These are phyloP conservation scores for Cryphonectria radicalis DNA, from an alignment of 2,329 filamentous ascomycete genomes.

Conservation along the genomic window DNA sequence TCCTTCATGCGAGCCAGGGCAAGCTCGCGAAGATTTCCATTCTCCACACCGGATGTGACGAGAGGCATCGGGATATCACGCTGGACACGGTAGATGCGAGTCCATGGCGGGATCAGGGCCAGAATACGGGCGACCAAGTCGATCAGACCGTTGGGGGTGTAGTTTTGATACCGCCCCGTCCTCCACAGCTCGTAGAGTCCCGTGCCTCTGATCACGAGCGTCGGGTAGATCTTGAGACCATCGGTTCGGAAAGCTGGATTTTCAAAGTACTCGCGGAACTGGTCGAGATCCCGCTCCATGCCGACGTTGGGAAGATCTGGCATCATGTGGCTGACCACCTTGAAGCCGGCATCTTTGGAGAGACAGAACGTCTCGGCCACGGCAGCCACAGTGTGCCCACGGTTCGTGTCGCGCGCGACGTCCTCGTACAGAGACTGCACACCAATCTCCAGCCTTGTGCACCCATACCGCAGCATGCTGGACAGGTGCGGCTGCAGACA, in stretches of 20 bases:
- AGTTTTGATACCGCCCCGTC: slow-evolving; percentile 96
- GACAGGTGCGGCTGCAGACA: slow-evolving; percentile 94
- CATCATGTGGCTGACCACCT: slow-evolving; percentile 99
- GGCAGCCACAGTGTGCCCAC: slow-evolving; percentile 92
- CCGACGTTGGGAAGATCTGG: slow-evolving; percentile 96
- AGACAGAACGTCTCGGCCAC: slow-evolving; percentile 96
- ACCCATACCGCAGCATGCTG: slow-evolving; percentile 97
- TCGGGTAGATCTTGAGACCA: slow-evolving; percentile 97
- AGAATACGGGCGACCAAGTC: slow-evolving; percentile 96
- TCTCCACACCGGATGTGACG: slow-evolving; percentile 98
- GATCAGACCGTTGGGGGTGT: slow-evolving; percentile 94
- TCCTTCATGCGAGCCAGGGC: slow-evolving; percentile 98
- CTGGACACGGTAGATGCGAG: slow-evolving; percentile 96
- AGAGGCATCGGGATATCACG: slow-evolving; percentile 99
- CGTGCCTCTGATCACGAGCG: slow-evolving; percentile 93
- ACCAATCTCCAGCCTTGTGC: slow-evolving; percentile 90
- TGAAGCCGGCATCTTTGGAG: slow-evolving; percentile 98
- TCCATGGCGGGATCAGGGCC: slow-evolving; percentile 95
- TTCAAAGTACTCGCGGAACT: slow-evolving; percentile 97
- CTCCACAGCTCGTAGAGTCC: slow-evolving; percentile 97
- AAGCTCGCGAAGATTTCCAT: slow-evolving; percentile 92
- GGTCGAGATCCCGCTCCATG: slow-evolving; percentile 95
- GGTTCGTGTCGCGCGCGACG: slow-evolving; percentile 95
- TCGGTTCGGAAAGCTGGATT: slow-evolving; percentile 96
- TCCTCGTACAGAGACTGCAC: slow-evolving; percentile 98